Conservation (phyloP, 2,329 filamentous ascomycete genomes). For the Fusarium veterinarium region DNA sequence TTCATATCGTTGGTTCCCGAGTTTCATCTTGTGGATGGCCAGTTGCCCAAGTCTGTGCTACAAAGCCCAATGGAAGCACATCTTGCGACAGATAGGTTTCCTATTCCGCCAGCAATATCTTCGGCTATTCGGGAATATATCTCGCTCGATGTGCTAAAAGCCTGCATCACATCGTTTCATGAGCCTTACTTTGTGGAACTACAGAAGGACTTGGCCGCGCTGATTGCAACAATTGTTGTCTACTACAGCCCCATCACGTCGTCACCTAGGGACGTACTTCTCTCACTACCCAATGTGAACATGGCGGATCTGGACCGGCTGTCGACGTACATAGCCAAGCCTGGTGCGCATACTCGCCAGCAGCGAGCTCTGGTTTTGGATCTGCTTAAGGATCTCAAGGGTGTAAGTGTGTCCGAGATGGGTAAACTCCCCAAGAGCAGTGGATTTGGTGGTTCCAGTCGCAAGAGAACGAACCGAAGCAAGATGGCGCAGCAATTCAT, state of each 20-base stretch:
- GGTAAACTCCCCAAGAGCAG: constrained; percentile 78
- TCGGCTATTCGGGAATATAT: constrained; percentile 88
- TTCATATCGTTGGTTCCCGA: constrained; percentile 86
- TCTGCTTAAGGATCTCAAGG: constrained; percentile 85
- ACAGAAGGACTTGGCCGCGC: constrained; percentile 87
- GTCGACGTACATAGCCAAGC: constrained; percentile 69
- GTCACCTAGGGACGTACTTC: constrained; percentile 80
- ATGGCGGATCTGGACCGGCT: constrained; percentile 74
- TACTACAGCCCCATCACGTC: constrained; percentile 76
- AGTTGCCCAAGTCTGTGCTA: constrained; percentile 40
- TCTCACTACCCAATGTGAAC: constrained; percentile 82
- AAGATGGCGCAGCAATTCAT: constrained; percentile 75
- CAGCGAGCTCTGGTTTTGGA: constrained; percentile 87
- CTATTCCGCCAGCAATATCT: constrained; percentile 65
- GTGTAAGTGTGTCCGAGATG: constrained; percentile 92
- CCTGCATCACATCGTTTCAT: constrained; percentile 89
- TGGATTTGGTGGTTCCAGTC: constrained; percentile 47
- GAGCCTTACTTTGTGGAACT: constrained; percentile 97
- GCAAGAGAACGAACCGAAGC: constrained; percentile 47
- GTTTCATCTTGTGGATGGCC: constrained; percentile 70
- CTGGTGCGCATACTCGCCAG: constrained; percentile 73
- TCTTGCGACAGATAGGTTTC: constrained; percentile 53
- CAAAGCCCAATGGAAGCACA: constrained; percentile 45
- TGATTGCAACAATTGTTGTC: constrained; percentile 87
- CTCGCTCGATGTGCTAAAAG: constrained; percentile 86